Base-by-base conservation (phyloP, 139 green algal genomes). In the Medakamo hakoo region DNA sequence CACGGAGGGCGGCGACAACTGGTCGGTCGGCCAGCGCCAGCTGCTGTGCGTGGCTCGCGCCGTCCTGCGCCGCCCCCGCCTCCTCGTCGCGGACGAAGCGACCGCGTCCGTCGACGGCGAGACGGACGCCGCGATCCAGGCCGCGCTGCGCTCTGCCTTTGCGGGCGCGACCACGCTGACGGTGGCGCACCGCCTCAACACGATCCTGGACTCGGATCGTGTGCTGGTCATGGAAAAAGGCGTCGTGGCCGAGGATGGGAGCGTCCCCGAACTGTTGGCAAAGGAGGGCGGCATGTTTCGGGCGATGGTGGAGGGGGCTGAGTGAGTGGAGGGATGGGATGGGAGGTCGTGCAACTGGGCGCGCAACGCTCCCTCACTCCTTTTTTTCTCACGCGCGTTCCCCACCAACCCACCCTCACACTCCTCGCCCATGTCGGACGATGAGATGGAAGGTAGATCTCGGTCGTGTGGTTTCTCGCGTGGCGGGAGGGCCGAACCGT, bases 41-140 rank as follows among this genome's bases (percentile, higher is more conserved):
- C 78, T 96, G 49, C 73, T 97, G 49, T 96, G 88, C 77, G 76
- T 96, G 65, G 90, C 86, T 1, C 79, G 90, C 19, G 89, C 90
- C 14, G 80, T 95, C 63, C 65, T 95, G 57, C 77, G 79, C 63
- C 73, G 30, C 1, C 87, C 25, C 32, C 9, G 9, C 9, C 40
- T 52, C 9, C 9, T 52, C 40, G 40, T 52, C 9, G 9, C 9
- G 9, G 40, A 52, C 40, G 18, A 30, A 61, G 9, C 24, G 3
- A 61, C 27, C 21, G 3, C 9, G 3, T 77, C 66, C 57, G 86
- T 97, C 24, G 91, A 97, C 68, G 65, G 79, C n/a, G 82, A 91
- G 63, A 95, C 85, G 4, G 86, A 94, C 57, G 77, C 85, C 9
- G 71, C 78, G 24, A 86, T 82, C 60, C 91, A 97, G 80, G 70